Percentiles rank a stretch among this genome's conserved stretches.
Conservation (phyloP, 805 yeast genomes). For the Brettanomyces anomalus region DNA sequence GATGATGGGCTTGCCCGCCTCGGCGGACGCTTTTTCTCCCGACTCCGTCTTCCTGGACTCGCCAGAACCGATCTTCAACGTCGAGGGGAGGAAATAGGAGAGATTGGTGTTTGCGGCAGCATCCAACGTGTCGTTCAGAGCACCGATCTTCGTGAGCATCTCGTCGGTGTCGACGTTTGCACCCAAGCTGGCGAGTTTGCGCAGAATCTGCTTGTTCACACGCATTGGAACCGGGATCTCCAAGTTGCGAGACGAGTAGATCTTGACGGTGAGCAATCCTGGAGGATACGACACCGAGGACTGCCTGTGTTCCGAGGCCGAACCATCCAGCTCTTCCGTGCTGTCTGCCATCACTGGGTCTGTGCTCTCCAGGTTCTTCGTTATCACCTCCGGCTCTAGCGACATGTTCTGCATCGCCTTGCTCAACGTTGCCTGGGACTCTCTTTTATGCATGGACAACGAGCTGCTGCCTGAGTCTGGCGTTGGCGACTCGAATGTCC, state of each 20-base stretch:
- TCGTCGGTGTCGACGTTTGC: constrained; percentile 27
- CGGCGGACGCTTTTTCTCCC: constrained; percentile 6
- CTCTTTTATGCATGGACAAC: constrained; percentile 1
- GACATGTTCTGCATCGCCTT: not conserved
- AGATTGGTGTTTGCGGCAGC: constrained; percentile 20
- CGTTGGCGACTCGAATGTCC: no score
- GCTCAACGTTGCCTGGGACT: constrained; percentile 2
- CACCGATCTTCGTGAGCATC: constrained; percentile 25
- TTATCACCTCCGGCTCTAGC: constrained; percentile 15
- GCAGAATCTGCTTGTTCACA: constrained; percentile 52
- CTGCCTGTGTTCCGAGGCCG: not conserved
- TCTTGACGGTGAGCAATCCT: constrained; percentile 70
- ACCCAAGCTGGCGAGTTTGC: constrained; percentile 58
- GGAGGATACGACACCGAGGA: constrained; percentile 30
- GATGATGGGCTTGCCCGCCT: constrained; percentile 52
- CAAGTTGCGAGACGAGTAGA: constrained; percentile 61
- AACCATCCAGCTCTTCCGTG: not conserved
- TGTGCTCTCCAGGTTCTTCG: constrained; percentile 21
- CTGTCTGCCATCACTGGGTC: constrained; percentile 25
- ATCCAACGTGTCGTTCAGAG: constrained; percentile 19
- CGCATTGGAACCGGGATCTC: constrained; percentile 63
- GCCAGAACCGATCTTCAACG: constrained; percentile 20
- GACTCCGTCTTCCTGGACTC: not conserved
- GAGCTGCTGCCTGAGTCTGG: no score
- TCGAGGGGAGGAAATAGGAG: constrained; percentile 37